phyloP scores from a whole-genome alignment of 495 filamentous ascomycete species.

The Pyrenula massariospora region DNA sequence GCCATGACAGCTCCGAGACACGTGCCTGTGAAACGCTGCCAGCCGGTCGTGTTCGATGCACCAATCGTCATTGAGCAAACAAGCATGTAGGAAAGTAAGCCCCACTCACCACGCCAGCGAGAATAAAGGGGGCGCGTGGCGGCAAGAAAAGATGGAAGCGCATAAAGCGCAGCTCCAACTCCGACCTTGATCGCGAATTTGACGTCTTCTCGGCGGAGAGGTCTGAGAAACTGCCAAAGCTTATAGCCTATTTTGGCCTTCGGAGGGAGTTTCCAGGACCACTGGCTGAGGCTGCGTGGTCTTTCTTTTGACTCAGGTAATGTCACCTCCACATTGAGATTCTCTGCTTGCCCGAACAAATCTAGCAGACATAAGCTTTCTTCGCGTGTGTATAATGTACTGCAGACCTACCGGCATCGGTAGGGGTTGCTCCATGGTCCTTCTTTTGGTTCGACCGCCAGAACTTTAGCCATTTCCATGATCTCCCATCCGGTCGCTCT shows the following conservation, averaged over 20 bases:
- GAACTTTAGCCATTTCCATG: conserved; percentile 82
- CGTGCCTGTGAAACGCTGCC: conserved; percentile 78
- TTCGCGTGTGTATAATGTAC: not conserved
- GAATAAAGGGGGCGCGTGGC: conserved; percentile 67
- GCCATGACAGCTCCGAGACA: conserved; percentile 68
- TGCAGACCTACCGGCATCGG: not conserved
- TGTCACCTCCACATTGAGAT: conserved; percentile 2
- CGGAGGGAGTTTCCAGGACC: conserved; percentile 9
- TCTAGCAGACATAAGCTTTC: not conserved
- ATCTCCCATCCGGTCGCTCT: conserved; percentile 39
- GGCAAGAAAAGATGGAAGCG: conserved; percentile 72
- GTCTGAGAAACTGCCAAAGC: conserved; percentile 44
- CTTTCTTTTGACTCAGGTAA: conserved; percentile 6
- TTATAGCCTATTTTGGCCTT: conserved; percentile 28
- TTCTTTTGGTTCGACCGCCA: conserved; percentile 38
- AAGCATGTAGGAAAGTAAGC: conserved; percentile 91
- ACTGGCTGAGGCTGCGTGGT: conserved; percentile 2
- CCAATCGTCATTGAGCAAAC: conserved; percentile 97
- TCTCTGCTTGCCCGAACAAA: conserved; percentile 6
- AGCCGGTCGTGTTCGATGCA: conserved; percentile 83
- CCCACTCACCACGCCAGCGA: conserved; percentile 95
- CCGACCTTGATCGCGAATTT: conserved; percentile 89
- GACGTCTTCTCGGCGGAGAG: conserved; percentile 55
- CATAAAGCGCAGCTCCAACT: conserved; percentile 74
- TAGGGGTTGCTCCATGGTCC: not conserved